Conservation (phyloP, 2,329 filamentous ascomycete species). For the Emergomyces africanus region DNA sequence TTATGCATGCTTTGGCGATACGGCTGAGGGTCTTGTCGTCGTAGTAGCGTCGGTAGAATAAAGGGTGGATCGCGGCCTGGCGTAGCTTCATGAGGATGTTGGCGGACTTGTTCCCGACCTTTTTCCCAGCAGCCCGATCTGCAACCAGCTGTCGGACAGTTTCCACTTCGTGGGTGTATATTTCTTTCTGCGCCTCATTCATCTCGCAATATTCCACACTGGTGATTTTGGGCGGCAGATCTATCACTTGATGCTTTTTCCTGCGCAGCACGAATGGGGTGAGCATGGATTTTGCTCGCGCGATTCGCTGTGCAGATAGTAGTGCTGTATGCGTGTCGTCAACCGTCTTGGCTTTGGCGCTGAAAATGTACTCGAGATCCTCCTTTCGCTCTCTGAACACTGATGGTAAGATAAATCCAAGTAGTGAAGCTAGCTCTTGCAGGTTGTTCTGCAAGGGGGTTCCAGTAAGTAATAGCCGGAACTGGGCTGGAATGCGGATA, state of each 20-base stretch:
- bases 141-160: constrained; percentile 48
- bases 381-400: constrained; percentile 68
- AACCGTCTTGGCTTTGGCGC: constrained; percentile 74
- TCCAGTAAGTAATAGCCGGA: constrained; percentile 75
- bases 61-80: constrained; percentile 81
- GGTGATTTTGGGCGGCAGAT: constrained; percentile 68
- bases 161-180: constrained; percentile 60
- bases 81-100: constrained; percentile 83
- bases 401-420: constrained; percentile 85
- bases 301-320: constrained; percentile 75
- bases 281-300: constrained; percentile 78
- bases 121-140: constrained; percentile 44
- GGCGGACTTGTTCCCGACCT: constrained; percentile 39
- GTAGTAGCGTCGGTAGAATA: constrained; percentile 75
- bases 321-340: constrained; percentile 63
- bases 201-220: constrained; percentile 72
- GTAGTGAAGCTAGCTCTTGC: constrained; percentile 75
- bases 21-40: constrained; percentile 59
- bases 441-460: constrained; percentile 96
- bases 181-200: constrained; percentile 54
- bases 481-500: constrained; percentile 63
- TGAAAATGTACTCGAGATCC: constrained; percentile 76
- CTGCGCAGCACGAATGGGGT: constrained; percentile 89
- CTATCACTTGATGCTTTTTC: constrained; percentile 84
- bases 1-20: constrained; percentile 66